Percentiles rank a stretch among this genome's conserved stretches.
phyloP scores from a whole-genome alignment of 331 rosid genomes.

The Malus hybrid region DNA sequence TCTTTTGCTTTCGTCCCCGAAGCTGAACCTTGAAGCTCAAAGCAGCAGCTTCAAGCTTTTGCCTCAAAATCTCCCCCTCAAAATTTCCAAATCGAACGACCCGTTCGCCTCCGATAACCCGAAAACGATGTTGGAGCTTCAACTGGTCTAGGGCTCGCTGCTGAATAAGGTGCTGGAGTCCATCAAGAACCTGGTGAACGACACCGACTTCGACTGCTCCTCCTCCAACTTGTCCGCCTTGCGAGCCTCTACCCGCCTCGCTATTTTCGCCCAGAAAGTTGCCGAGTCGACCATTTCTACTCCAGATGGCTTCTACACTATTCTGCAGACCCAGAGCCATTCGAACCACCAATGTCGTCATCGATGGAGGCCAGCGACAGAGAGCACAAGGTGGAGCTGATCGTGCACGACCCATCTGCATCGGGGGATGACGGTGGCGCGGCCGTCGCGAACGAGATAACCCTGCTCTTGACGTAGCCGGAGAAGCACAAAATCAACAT shows the following conservation, averaged over 20 bases:
- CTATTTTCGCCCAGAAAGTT: too few species aligned
- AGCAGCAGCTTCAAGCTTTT: slow-evolving; percentile 71
- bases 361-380: slow-evolving; percentile 16
- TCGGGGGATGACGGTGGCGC: not conserved
- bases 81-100: slow-evolving; percentile 1
- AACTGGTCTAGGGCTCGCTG: slow-evolving; percentile 72
- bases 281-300: too few species aligned
- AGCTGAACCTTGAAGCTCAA: slow-evolving; percentile 44
- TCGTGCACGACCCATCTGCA: slow-evolving; percentile 27
- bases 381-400: slow-evolving; percentile 53
- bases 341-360: slow-evolving; percentile 23
- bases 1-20: slow-evolving; percentile 38
- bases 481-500: slow-evolving; percentile 71
- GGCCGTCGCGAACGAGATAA: slow-evolving; percentile 1
- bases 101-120: slow-evolving; percentile 8
- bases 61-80: not conserved
- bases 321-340: too few species aligned
- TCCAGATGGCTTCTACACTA: too few species aligned
- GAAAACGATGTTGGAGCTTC: slow-evolving; percentile 66
- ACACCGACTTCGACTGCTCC: slow-evolving; percentile 97
- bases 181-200: slow-evolving; percentile 74
- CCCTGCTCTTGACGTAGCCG: slow-evolving; percentile 38
- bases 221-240: slow-evolving; percentile 61
- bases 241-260: too few species aligned
- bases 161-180: slow-evolving; percentile 88